Evolutionary conservation across 2,329 filamentous ascomycete species (phyloP).

Genomic region (Xylariaceae sp.): DNA sequence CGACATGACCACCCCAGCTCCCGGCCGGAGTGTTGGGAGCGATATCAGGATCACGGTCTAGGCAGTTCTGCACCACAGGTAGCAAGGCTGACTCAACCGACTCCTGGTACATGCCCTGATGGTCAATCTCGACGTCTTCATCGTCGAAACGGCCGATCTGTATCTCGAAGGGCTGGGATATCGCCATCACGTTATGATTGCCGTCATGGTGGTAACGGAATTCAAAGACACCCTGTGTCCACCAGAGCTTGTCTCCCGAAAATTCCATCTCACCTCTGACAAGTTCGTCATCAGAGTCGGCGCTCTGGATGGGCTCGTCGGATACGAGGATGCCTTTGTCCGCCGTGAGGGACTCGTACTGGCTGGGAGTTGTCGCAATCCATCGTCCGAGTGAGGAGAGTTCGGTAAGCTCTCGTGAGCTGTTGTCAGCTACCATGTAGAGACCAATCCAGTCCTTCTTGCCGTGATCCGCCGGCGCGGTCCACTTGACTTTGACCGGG

Average conservation of each 20-base stretch:
- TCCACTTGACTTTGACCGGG: conserved; percentile 85
- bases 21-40: conserved; percentile 75
- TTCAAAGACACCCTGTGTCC: conserved; percentile 93
- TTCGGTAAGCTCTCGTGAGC: conserved; percentile 74
- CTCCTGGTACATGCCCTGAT: conserved; percentile 53
- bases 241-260: conserved; percentile 89
- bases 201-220: conserved; percentile 95
- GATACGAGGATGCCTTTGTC: conserved; percentile 69
- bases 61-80: conserved; percentile 81
- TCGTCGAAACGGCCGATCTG: conserved; percentile 72
- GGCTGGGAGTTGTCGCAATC: conserved; percentile 70
- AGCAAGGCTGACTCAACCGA: conserved; percentile 72
- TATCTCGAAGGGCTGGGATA: conserved; percentile 90
- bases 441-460: conserved; percentile 93
- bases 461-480: conserved; percentile 76
- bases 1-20: conserved; percentile 75
- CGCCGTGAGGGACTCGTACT: conserved; percentile 67
- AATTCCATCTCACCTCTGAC: conserved; percentile 80
- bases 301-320: conserved; percentile 50
- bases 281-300: conserved; percentile 48
- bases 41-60: conserved; percentile 86
- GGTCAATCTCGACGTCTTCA: conserved; percentile 58
- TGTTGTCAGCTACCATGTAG: conserved; percentile 93
- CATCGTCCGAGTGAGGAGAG: conserved; percentile 83
- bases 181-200: conserved; percentile 86